Evolutionary conservation across 2,329 filamentous ascomycete species (phyloP).

Genomic region (Plenodomus lindquistii): DNA sequence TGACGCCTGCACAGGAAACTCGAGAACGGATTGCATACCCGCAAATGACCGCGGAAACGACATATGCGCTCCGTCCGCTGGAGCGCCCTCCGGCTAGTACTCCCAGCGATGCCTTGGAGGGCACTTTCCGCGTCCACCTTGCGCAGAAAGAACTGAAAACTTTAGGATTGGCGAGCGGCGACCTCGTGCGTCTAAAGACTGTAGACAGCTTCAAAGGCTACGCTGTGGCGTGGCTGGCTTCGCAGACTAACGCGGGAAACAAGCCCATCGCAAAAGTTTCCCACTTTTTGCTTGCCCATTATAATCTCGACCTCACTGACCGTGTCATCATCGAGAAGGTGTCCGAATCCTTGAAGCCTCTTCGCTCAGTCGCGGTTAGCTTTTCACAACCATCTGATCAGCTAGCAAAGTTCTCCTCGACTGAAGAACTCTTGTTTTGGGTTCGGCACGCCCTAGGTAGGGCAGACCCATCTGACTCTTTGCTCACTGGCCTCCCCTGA

Average conservation of each 20-base stretch:
- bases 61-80: conserved; percentile 60
- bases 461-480: conserved; percentile 1
- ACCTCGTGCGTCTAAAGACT: conserved; percentile 59
- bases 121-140: conserved; percentile 63
- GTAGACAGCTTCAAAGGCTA: conserved; percentile 51
- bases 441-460: conserved; percentile 38
- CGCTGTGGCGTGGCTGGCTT: conserved; percentile 66
- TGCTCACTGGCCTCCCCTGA: conserved; percentile 8
- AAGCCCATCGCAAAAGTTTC: conserved; percentile 62
- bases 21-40: too few relatives aligned
- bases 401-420: conserved; percentile 23
- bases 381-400: conserved; percentile 23
- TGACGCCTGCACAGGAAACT: too few relatives aligned
- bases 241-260: conserved; percentile 47
- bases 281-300: conserved; percentile 71
- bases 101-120: conserved; percentile 54
- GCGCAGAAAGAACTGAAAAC: conserved; percentile 60
- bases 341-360: conserved; percentile 35
- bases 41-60: conserved; percentile 25
- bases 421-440: conserved; percentile 36
- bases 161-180: conserved; percentile 60
- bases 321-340: conserved; percentile 62
- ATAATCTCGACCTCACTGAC: conserved; percentile 66
- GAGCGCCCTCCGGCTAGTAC: conserved; percentile 52
- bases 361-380: conserved; percentile 35